Conservation (phyloP, 306 rosid genomes). For the Glycine tomentella region DNA sequence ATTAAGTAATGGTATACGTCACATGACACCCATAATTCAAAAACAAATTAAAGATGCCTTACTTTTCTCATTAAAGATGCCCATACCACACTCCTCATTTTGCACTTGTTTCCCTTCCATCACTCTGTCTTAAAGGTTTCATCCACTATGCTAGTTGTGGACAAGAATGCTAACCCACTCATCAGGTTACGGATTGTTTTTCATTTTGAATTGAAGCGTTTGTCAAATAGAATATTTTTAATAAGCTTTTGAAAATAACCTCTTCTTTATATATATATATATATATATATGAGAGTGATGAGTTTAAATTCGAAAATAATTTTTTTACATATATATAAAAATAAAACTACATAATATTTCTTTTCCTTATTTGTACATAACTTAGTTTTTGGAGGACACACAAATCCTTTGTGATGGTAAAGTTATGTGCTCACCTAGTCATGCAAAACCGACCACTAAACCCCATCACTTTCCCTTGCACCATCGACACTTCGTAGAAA, state of each 20-base stretch:
- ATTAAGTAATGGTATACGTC: conserved; percentile 45
- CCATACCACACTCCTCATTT: conserved; percentile 42
- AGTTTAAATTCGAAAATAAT: too few relatives aligned
- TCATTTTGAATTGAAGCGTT: conserved; percentile 1
- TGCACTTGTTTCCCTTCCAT: conserved; percentile 48
- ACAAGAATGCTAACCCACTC: conserved; percentile 55
- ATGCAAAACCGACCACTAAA: conserved; percentile 28
- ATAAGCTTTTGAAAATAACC: too few relatives aligned
- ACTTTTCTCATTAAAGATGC: conserved; percentile 44
- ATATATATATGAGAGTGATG: too few relatives aligned
- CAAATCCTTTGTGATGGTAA: conserved; percentile 28
- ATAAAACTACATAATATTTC: too few relatives aligned
- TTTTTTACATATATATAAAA: too few relatives aligned
- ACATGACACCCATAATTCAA: conserved; percentile 43
- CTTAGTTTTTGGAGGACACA: conserved; percentile 50
- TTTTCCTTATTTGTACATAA: too few relatives aligned
- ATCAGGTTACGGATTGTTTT: conserved; percentile 34
- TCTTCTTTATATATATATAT: too few relatives aligned
- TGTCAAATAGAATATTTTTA: conserved; percentile 42
- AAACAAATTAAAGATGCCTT: conserved; percentile 29
- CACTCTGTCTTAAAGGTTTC: conserved; percentile 44
- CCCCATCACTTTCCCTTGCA: conserved; percentile 41
- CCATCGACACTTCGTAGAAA: conserved; percentile 47
- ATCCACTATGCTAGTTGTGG: conserved; percentile 50
- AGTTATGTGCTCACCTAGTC: conserved; percentile 46